phyloP scores from a whole-genome alignment of 345 rosid species.

The Isatis tinctoria region DNA sequence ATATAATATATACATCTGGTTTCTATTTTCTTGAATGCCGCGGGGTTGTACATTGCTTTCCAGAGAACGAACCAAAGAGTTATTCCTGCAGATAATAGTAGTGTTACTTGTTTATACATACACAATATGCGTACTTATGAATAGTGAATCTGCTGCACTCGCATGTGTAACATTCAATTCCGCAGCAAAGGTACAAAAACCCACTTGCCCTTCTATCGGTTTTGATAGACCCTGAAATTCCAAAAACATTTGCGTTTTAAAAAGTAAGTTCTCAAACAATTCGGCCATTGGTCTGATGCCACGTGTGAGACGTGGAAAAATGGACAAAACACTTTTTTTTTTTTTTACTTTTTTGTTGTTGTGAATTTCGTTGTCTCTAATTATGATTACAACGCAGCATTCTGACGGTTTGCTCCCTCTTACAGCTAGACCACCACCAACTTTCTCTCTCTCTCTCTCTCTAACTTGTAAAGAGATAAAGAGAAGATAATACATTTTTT shows the following conservation, averaged over 20 bases:
- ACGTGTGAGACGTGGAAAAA: neutral
- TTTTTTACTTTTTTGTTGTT: neutral
- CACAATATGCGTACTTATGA: constrained; percentile 1
- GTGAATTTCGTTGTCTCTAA: constrained; percentile 29
- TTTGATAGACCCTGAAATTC: constrained; percentile 20
- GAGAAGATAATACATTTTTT: no score
- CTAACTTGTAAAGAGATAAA: neutral
- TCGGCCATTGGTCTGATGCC: neutral
- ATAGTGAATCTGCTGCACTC: constrained; percentile 21
- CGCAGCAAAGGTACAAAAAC: constrained; percentile 22
- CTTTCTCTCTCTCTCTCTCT: neutral
- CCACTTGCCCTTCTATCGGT: constrained; percentile 26
- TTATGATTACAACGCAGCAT: constrained; percentile 37
- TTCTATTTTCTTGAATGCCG: neutral
- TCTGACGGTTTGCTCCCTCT: constrained; percentile 34
- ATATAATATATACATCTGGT: no score
- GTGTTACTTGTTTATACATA: neutral
- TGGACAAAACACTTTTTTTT: neutral
- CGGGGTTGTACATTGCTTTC: neutral
- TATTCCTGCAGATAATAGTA: constrained; percentile 11
- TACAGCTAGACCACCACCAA: constrained; percentile 32
- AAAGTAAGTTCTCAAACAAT: neutral
- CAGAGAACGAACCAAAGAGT: constrained; percentile 7
- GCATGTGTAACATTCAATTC: constrained; percentile 30
- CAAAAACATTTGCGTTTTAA: constrained; percentile 10